Evolutionary conservation across 208 protist species (phyloP).

Genomic region (Leishmania martiniquensis): DNA sequence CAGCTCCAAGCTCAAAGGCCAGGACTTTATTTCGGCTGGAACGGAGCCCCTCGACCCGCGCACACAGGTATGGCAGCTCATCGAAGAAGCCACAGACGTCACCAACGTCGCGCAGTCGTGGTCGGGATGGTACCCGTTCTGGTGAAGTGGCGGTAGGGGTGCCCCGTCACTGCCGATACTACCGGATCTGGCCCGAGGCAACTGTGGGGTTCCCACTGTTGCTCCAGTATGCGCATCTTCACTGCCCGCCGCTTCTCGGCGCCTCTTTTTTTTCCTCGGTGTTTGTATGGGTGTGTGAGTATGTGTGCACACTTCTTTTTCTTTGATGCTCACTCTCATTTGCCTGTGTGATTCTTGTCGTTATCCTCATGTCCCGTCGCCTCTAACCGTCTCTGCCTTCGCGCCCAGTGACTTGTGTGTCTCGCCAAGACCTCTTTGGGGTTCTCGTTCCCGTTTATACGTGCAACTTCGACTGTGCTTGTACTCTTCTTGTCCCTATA

Average conservation of each 20-base stretch:
- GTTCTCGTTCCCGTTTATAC: conserved; percentile 4
- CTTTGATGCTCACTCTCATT: not conserved
- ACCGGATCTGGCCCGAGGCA: not conserved
- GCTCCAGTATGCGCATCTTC: not conserved
- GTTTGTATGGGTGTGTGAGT: not conserved
- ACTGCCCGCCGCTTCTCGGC: not conserved
- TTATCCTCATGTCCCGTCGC: not conserved
- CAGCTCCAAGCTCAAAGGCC: conserved; percentile 82
- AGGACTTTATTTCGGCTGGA: conserved; percentile 61
- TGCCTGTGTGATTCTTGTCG: not conserved
- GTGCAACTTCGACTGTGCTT: not conserved
- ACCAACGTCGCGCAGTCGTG: conserved; percentile 91
- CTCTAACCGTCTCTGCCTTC: too few species aligned
- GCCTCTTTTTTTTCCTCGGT: not conserved
- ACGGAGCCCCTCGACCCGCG: conserved; percentile 61
- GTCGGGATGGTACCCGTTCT: conserved; percentile 93
- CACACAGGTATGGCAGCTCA: conserved; percentile 82
- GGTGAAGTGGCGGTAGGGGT: conserved; percentile 38
- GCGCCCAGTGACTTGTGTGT: not conserved
- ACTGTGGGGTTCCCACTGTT: too few species aligned
- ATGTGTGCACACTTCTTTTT: not conserved
- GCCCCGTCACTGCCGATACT: not conserved
- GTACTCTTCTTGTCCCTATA: not conserved
- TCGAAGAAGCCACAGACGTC: conserved; percentile 83
- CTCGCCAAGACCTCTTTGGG: conserved; percentile 4